Conservation (phyloP, 1,284 basidiomycete species). For the Leccinum huronense region DNA sequence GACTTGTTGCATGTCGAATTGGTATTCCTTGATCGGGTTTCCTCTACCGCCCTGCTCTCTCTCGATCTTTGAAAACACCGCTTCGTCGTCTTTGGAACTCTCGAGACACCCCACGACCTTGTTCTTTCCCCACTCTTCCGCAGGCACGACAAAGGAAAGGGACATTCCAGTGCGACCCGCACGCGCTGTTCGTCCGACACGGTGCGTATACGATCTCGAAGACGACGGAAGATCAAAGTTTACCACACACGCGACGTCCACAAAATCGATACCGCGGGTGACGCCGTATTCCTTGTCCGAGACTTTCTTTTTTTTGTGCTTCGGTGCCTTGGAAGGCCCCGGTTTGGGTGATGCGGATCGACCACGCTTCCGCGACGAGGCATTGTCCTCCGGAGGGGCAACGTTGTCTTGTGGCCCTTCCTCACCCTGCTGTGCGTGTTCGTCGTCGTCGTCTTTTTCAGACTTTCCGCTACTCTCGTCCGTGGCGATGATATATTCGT, state of each 20-base stretch:
- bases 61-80: conserved; percentile 72
- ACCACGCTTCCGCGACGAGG: conserved; percentile 37
- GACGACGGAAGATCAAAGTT: conserved; percentile 97
- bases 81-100: conserved; percentile 74
- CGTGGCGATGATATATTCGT: conserved; percentile 98
- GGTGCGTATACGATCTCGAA: conserved; percentile 91
- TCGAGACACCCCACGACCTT: conserved; percentile 66
- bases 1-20: conserved; percentile 91
- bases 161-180: conserved; percentile 94
- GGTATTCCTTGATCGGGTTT: conserved; percentile 86
- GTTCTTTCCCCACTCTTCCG: conserved; percentile 74
- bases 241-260: conserved; percentile 96
- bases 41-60: conserved; percentile 69
- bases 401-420: conserved; percentile 3
- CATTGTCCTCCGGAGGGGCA: conserved; percentile 2
- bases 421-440: conserved; percentile 36
- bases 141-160: conserved; percentile 86
- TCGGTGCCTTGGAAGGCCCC: conserved; percentile 36
- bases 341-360: conserved; percentile 32
- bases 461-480: conserved; percentile 73
- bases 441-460: conserved; percentile 53
- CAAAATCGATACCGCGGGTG: conserved; percentile 95
- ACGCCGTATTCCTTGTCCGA: conserved; percentile 87
- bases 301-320: conserved; percentile 41
- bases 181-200: conserved; percentile 94